Evolutionary conservation across 352 stramenopile species (phyloP).

Genomic region (Pythium insidiosum): DNA sequence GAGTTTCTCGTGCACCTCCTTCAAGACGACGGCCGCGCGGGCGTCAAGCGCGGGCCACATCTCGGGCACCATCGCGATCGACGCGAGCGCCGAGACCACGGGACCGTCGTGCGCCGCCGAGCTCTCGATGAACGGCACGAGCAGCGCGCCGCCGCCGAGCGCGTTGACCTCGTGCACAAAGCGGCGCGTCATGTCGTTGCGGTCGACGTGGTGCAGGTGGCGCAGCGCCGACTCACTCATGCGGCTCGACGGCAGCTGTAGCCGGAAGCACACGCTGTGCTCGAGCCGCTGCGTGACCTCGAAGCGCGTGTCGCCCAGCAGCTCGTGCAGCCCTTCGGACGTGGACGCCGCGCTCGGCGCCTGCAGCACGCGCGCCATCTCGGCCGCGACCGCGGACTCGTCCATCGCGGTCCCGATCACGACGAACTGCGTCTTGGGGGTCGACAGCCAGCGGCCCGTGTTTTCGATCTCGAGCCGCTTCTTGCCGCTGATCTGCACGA

Average conservation of each 20-base stretch:
- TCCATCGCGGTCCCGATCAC: slow-evolving; percentile 50
- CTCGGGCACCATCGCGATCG: slow-evolving; percentile 16
- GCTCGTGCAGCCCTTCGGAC: slow-evolving; percentile 13
- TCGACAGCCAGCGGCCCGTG: slow-evolving; percentile 39
- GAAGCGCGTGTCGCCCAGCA: slow-evolving; percentile 44
- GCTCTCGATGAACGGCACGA: slow-evolving; percentile 16
- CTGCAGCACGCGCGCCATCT: slow-evolving; percentile 23
- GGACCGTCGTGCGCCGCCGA: slow-evolving; percentile 12
- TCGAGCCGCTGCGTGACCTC: slow-evolving; percentile 18
- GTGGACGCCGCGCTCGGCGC: slow-evolving; percentile 6
- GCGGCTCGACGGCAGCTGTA: slow-evolving; percentile 36
- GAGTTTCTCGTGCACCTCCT: slow-evolving; percentile 45
- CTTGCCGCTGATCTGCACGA: slow-evolving; percentile 65
- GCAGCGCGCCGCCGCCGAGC: slow-evolving; percentile 30
- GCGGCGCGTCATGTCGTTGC: slow-evolving; percentile 51
- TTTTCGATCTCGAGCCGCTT: slow-evolving; percentile 59
- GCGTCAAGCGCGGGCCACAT: slow-evolving; percentile 31
- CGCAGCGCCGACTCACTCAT: slow-evolving; percentile 57
- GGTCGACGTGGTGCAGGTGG: slow-evolving; percentile 67
- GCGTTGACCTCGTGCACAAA: slow-evolving; percentile 60
- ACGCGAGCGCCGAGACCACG: slow-evolving; percentile 35
- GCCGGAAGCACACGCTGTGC: slow-evolving; percentile 33
- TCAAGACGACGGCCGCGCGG: slow-evolving; percentile 32
- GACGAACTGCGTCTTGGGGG: slow-evolving; percentile 63
- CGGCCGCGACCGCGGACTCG: slow-evolving; percentile 15